Evolutionary conservation across 768 basidiomycete genomes (phyloP).

Genomic region (Naganishia onofrii): DNA sequence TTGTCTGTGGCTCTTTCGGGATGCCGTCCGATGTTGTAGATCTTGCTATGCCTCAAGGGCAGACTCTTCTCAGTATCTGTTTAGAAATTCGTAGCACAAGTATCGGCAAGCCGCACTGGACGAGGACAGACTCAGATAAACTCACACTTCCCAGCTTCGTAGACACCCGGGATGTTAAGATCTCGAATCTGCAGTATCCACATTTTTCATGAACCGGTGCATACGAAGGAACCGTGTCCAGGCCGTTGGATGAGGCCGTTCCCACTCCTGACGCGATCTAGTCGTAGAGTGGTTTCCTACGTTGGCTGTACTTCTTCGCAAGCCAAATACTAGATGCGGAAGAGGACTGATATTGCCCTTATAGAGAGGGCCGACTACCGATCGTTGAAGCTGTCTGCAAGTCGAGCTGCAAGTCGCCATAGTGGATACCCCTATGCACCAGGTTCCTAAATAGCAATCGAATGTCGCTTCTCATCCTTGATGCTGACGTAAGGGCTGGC

Average conservation of each 20-base stretch:
- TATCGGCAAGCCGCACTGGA: neutral
- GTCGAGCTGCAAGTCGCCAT: too few species aligned
- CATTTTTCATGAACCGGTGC: neutral
- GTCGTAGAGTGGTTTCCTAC: neutral
- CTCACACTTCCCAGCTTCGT: neutral
- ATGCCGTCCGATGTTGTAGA: neutral
- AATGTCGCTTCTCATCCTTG: too few species aligned
- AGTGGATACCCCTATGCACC: too few species aligned
- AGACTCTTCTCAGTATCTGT: neutral
- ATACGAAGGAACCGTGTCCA: neutral
- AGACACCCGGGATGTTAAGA: neutral
- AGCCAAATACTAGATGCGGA: too few species aligned
- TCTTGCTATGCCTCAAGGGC: neutral
- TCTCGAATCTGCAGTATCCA: constrained; percentile 19
- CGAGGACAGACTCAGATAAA: neutral
- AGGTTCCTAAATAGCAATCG: too few species aligned
- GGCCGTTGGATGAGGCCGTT: neutral
- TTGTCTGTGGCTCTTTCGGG: neutral
- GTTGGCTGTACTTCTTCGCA: too few species aligned
- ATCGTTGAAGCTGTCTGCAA: too few species aligned
- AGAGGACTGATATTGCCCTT: too few species aligned
- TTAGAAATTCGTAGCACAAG: too few species aligned
- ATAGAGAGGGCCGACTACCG: too few species aligned
- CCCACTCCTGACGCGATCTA: neutral
- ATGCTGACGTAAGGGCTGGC: too few species aligned